Evolutionary conservation across 768 basidiomycete species (phyloP), one percentile per base, ranked within the genome.

Genomic region (Lentinula raphanica): DNA sequence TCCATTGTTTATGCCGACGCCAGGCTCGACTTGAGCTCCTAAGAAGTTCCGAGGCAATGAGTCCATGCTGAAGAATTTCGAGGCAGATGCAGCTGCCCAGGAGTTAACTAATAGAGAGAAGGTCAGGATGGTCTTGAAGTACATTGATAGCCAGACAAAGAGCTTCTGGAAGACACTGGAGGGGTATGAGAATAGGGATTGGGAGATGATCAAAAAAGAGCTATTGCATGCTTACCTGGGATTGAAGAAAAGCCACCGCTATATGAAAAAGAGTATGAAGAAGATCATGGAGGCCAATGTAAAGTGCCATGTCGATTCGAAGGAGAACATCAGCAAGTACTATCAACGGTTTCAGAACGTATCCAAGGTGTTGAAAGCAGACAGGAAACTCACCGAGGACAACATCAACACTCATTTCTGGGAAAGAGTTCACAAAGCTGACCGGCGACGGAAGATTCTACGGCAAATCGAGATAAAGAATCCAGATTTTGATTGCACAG

Each of bases 31-130:
- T 2, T 15, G 35, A 36, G 35, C 35, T 15, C 35, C 35, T 1
- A 15, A 36, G 11, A 36, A 36, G 3, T 36, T 36, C 35, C 9
- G 17, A 15, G 35, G 35, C 2, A 36, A 36, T 36, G 17, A 15
- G 11, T 36, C 35, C 11, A 9, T 11, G 35, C 32, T 64, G 17
- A 49, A 57, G 23, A 38, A 56, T 29, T 60, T 64, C 51, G 63
- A 64, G 45, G 63, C n/a, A n/a, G n/a, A n/a, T n/a, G n/a, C n/a
- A 58, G 27, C 39, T 62, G 35, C 61, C 57, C 42, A 59, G 58
- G 51, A 49, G 40, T 35, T 64, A 19, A 54, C 25, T 15, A 56
- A 58, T 6, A 21, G 13, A n/a, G 61, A 64, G 45, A 58, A 58
- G 29, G 53, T 50, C 11, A 59, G 59, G 40, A 42, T 13, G 1